A percentile compares a stretch with the other conserved stretches of the same genome.
Evolutionary conservation across 352 stramenopile species (phyloP).

Genomic region (Thraustochytrium striatum): DNA sequence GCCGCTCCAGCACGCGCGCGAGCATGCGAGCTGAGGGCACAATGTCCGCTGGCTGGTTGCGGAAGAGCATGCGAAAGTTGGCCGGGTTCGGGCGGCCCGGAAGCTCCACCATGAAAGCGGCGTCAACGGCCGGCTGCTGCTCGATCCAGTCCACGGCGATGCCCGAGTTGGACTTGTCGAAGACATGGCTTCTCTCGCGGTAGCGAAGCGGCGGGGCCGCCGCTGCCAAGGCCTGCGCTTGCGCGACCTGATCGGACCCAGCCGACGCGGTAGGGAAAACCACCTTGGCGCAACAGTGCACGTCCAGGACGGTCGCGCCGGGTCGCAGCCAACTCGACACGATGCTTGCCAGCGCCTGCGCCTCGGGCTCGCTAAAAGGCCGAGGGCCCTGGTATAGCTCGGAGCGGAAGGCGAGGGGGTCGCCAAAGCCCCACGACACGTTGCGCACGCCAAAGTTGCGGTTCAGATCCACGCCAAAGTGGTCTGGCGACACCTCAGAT

Average conservation of each 20-base stretch:
- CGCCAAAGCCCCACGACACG: neutral
- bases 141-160: conserved; percentile 47
- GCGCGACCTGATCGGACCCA: neutral
- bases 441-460: conserved; percentile 44
- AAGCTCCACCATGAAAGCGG: conserved; percentile 44
- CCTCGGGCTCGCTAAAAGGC: conserved; percentile 34
- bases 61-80: conserved; percentile 38
- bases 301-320: conserved; percentile 15
- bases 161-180: conserved; percentile 26
- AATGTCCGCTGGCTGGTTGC: neutral
- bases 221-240: neutral
- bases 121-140: neutral
- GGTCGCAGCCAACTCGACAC: neutral
- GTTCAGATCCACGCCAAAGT: conserved; percentile 37
- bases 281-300: conserved; percentile 42
- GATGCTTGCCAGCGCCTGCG: neutral
- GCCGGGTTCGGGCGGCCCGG: neutral
- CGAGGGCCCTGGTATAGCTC: conserved; percentile 35
- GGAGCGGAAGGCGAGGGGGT: neutral
- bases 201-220: neutral
- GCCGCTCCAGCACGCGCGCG: neutral
- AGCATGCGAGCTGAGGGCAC: neutral
- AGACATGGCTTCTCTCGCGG: conserved; percentile 14
- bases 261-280: conserved; percentile 11
- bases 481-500: neutral